Evolutionary conservation across 352 stramenopile species (phyloP), one percentile per base, ranked within the genome.

Genomic region (Phytopythium aichiense): DNA sequence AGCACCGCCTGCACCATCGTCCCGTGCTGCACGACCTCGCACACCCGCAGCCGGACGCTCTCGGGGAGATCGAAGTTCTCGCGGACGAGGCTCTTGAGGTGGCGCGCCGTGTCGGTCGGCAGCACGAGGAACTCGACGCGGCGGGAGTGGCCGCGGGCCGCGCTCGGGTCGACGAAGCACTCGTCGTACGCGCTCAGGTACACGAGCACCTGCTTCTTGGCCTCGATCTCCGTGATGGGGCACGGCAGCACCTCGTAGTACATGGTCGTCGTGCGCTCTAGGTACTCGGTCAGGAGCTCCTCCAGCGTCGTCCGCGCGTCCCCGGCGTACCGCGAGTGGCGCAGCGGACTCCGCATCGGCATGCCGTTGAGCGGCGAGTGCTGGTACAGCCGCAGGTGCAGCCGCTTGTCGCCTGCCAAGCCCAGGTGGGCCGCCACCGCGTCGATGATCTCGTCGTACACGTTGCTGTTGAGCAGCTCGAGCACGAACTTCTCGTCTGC

Each of bases 161-260:
- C 64, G n/a, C 58, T 68, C 2, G 68, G 65, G 9, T 85, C 73
- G 3, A 79, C 72, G 52, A 94, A 92, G 28, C 71, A 83, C 22
- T 77, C 75, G 59, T 91, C 87, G 67, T 93, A 92, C 45, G 87
- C 77, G 62, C 85, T 93, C 25, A 92, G 67, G 59, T 90, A 82
- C 23, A 95, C 77, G 4, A 76, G 20, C 15, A 94, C 65, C 61
- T 92, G 79, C 58, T 91, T 92, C 71, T 94, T 94, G 1, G 82
- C 80, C 63, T 96, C 87, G 51, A 96, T 86, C 60, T 94, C 84
- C 1, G 83, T 91, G 70, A 96, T 94, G 11, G 84, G 79, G 46
- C 91, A 71, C 11, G 68, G 57, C 4, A 94, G 64, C 12, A 92
- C 58, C 65, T 94, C 87, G 56, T 86, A 92, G 59, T 96, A 87